Evolutionary conservation across 129 eudicot genomes (phyloP).

Genomic region (Lonicera japonica): DNA sequence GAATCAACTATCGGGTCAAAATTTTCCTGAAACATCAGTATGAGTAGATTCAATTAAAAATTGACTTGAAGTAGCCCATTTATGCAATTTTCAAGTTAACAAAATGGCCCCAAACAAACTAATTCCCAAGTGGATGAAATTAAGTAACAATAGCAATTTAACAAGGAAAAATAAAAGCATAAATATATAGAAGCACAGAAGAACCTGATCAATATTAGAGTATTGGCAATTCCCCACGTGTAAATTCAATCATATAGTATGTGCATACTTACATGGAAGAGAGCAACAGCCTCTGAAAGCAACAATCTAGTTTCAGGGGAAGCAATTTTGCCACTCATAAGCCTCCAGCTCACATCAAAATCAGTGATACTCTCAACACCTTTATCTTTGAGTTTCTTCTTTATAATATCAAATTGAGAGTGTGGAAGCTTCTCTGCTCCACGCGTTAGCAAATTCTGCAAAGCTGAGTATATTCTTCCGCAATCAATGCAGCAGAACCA

Average conservation of each 20-base stretch:
- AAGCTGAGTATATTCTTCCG: constrained; percentile 43
- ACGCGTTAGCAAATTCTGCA: constrained; percentile 42
- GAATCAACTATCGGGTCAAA: constrained; percentile 70
- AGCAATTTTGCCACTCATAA: constrained; percentile 58
- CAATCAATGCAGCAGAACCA: constrained; percentile 73
- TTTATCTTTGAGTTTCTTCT: constrained; percentile 34
- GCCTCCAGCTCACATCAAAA: constrained; percentile 64
- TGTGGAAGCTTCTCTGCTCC: constrained; percentile 53
- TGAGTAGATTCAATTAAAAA: not conserved
- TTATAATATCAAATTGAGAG: constrained; percentile 34
- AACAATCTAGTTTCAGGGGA: constrained; percentile 49
- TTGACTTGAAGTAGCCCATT: too few relatives aligned
- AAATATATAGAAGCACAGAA: too few relatives aligned
- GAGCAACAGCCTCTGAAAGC: constrained; percentile 64
- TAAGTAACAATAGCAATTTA: too few relatives aligned
- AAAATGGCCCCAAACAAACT: too few relatives aligned
- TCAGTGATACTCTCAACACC: constrained; percentile 16
- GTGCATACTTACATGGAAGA: constrained; percentile 62
- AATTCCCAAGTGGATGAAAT: too few relatives aligned
- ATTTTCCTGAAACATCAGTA: constrained; percentile 44
- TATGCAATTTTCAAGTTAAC: too few relatives aligned
- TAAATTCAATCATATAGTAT: not conserved
- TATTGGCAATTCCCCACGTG: not conserved
- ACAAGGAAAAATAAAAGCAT: too few relatives aligned
- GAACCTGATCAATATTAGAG: not conserved